Percentiles rank a stretch among this genome's conserved stretches.
Conservation (phyloP, 495 filamentous ascomycete genomes). For the Oleoguttula mirabilis region DNA sequence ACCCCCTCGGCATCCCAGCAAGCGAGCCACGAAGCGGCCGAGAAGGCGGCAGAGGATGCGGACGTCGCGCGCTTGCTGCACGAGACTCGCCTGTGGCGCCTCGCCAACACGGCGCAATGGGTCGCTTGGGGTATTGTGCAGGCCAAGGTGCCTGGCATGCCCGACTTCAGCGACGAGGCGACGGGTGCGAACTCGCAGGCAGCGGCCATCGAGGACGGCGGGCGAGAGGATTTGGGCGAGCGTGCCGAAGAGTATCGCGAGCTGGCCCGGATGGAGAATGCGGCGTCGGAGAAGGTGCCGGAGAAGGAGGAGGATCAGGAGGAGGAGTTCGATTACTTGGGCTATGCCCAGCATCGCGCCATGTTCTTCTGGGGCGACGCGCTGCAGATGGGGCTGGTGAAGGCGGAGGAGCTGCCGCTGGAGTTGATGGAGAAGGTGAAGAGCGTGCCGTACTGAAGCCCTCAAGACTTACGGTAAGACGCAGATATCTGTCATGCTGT, state of each 20-base stretch:
- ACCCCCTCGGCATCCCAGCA: constrained; percentile 43
- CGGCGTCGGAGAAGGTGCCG: background rate
- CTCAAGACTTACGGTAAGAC: too few relatives aligned
- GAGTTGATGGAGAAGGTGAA: constrained; percentile 47
- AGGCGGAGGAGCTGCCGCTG: constrained; percentile 59
- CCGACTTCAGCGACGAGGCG: constrained; percentile 11
- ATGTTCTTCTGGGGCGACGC: constrained; percentile 90
- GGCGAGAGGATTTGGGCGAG: constrained; percentile 9
- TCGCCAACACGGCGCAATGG: constrained; percentile 82
- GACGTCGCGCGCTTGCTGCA: constrained; percentile 57
- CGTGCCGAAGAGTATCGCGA: constrained; percentile 7
- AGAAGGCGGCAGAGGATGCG: constrained; percentile 43
- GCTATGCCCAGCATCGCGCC: constrained; percentile 81
- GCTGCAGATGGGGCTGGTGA: constrained; percentile 56
- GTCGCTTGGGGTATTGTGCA: constrained; percentile 93
- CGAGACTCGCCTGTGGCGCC: constrained; percentile 73
- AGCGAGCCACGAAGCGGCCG: constrained; percentile 35
- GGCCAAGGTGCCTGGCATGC: constrained; percentile 59
- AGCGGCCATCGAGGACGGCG: constrained; percentile 9
- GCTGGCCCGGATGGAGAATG: constrained; percentile 1
- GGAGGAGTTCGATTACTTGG: constrained; percentile 82
- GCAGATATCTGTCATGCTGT: background rate
- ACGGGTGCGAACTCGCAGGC: background rate
- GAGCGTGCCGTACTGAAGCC: constrained; percentile 46
- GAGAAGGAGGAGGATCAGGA: constrained; percentile 35